Conservation (phyloP, 257 asterid species). For the Nyctanthes arbortristis region DNA sequence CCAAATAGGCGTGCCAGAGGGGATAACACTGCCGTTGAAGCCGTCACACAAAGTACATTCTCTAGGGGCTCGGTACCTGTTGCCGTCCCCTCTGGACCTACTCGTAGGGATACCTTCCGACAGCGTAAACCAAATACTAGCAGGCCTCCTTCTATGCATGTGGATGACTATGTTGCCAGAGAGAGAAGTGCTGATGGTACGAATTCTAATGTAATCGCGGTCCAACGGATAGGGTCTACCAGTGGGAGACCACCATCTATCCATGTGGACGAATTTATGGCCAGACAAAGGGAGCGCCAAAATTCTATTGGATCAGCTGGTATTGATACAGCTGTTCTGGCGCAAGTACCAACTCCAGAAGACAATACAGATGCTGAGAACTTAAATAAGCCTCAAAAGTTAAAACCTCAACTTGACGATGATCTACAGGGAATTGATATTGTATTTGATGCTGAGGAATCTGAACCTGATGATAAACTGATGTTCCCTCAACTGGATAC, state of each 20-base stretch:
- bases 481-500: conserved; percentile 90
- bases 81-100: conserved; percentile 63
- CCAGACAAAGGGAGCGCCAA: conserved; percentile 94
- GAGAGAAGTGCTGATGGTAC: conserved; percentile 85
- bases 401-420: conserved; percentile 86
- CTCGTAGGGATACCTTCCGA: conserved; percentile 89
- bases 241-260: conserved; percentile 94
- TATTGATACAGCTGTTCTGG: conserved; percentile 50
- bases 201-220: conserved; percentile 71
- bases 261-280: conserved; percentile 97
- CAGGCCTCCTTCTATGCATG: conserved; percentile 99
- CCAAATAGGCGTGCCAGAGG: conserved; percentile 70
- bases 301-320: conserved; percentile 43
- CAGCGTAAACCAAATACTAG: conserved; percentile 98
- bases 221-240: conserved; percentile 72
- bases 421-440: conserved; percentile 97
- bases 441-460: conserved; percentile 93
- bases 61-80: conserved; percentile 67
- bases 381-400: conserved; percentile 48
- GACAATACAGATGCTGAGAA: conserved; percentile 55
- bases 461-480: conserved; percentile 81
- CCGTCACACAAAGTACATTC: conserved; percentile 56
- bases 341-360: conserved; percentile 50
- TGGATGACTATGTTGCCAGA: conserved; percentile 94
- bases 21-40: conserved; percentile 56